Base-by-base conservation (phyloP, 2,329 filamentous ascomycete genomes). In the Colletotrichum liriopes region DNA sequence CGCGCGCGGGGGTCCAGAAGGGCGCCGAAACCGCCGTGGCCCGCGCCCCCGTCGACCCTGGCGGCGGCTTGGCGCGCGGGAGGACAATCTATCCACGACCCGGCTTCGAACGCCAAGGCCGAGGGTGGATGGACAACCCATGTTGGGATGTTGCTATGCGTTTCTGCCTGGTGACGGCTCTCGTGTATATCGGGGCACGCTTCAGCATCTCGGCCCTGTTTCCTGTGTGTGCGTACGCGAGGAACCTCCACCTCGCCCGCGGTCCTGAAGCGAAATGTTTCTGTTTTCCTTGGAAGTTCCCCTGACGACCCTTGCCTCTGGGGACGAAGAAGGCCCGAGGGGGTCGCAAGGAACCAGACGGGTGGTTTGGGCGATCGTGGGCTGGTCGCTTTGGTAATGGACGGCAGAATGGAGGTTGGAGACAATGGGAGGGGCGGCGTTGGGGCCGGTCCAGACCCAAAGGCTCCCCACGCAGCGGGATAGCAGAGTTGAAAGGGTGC, bases 71-170 rank as follows among this genome's bases (percentile, higher is more conserved):
- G 45, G 49, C 49, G 5, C 32, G 20, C 26, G 5, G 32, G 52
- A 55, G 20, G 32, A 18, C 61, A 66, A 54, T 59, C 67, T 66
- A 66, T 54, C 1, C 62, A 54, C 54, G 26, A 59, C 67, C 54
- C 16, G 67, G 9, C 37, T 54, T 52, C 9, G 23, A 70, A 47
- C 62, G 62, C 54, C 45, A 66, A 60, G 67, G 45, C 1, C 35
- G 7, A 18, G 12, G 9, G 3, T 58, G 35, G 35, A 23, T 18
- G n/a, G 35, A 41, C 12, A 39, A 14, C 8, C 32, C 20, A 14
- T 14, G 32, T 18, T 16, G 2, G 5, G 32, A 3, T 5, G 9
- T 5, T 55, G 32, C n/a, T 37, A 16, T 7, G 29, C 32, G 52
- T n/a, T 16, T 32, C 18, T 23, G 29, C n/a, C 52, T 37, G 35